These are phyloP conservation scores for Sugiyamaella castrensis DNA, from an alignment of 1,139 yeast genomes.

Conservation along the genomic window DNA sequence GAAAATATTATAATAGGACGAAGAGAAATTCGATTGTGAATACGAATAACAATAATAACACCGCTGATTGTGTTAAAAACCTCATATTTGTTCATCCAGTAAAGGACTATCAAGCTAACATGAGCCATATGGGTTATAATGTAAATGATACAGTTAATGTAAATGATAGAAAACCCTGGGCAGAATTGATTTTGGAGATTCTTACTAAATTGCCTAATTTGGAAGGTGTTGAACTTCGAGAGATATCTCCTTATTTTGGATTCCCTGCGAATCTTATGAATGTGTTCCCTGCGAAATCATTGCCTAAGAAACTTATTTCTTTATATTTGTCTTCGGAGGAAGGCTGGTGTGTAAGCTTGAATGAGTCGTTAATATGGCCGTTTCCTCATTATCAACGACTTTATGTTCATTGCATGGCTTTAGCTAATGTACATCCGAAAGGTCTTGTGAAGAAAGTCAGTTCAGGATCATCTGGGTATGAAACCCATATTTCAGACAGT, in stretches of 20 bases:
- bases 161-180: constrained; percentile 18
- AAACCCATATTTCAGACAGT: too few species aligned
- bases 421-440: neutral
- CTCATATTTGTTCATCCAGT: constrained; percentile 10
- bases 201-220: constrained; percentile 20
- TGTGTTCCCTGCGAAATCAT: constrained; percentile 1
- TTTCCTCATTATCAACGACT: constrained; percentile 9
- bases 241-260: constrained; percentile 21
- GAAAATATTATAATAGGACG: constrained; percentile 6
- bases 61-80: constrained; percentile 1
- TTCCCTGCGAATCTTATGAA: constrained; percentile 10
- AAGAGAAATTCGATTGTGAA: neutral
- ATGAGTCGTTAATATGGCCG: constrained; percentile 13
- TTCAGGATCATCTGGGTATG: too few species aligned
- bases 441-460: too few species aligned
- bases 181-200: constrained; percentile 20
- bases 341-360: constrained; percentile 14
- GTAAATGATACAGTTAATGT: constrained; percentile 10
- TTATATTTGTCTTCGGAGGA: constrained; percentile 14
- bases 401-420: constrained; percentile 8
- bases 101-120: constrained; percentile 7
- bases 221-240: constrained; percentile 18
- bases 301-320: constrained; percentile 7
- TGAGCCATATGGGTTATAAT: constrained; percentile 11
- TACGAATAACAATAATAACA: neutral